Evolutionary conservation across 139 green algal genomes (phyloP).

Genomic region (Asterochloris erici): DNA sequence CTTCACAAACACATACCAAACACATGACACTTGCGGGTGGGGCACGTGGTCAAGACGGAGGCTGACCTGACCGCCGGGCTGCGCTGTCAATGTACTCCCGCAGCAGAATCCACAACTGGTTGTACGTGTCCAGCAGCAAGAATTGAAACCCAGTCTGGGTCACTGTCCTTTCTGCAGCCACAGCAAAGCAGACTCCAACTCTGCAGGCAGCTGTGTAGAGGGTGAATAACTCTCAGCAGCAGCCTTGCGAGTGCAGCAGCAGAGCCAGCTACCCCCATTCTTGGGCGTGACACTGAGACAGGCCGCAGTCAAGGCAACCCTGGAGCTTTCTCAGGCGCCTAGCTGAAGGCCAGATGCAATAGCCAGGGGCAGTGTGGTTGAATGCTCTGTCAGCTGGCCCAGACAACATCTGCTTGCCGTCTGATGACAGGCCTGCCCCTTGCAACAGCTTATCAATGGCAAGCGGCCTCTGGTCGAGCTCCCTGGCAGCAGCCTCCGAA

Average conservation of each 20-base stretch:
- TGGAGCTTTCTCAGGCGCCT: neutral
- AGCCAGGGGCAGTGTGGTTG: neutral
- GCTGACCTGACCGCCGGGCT: slow-evolving; percentile 20
- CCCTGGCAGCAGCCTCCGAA: slow-evolving; percentile 1
- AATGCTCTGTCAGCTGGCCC: neutral
- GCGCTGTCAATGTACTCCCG: slow-evolving; percentile 66
- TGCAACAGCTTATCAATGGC: slow-evolving; percentile 51
- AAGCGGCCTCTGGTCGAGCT: slow-evolving; percentile 13
- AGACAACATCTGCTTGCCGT: neutral
- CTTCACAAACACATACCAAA: too few species aligned
- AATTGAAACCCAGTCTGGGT: slow-evolving; percentile 74
- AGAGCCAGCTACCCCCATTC: neutral
- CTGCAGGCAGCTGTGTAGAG: neutral
- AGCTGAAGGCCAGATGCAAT: neutral
- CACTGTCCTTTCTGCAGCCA: slow-evolving; percentile 25
- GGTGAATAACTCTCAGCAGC: too few species aligned
- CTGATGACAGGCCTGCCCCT: slow-evolving; percentile 37
- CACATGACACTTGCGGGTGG: neutral
- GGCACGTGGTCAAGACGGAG: neutral
- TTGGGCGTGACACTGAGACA: neutral
- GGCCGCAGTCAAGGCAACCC: neutral
- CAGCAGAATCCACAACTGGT: slow-evolving; percentile 82
- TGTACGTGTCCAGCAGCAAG: slow-evolving; percentile 68
- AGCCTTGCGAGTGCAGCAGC: neutral
- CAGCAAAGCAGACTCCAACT: neutral